A percentile compares a stretch with the other conserved stretches of the same genome.
These are phyloP conservation scores for Suhomyces taliae DNA, from an alignment of 1,139 yeast species.

Conservation along the genomic window DNA sequence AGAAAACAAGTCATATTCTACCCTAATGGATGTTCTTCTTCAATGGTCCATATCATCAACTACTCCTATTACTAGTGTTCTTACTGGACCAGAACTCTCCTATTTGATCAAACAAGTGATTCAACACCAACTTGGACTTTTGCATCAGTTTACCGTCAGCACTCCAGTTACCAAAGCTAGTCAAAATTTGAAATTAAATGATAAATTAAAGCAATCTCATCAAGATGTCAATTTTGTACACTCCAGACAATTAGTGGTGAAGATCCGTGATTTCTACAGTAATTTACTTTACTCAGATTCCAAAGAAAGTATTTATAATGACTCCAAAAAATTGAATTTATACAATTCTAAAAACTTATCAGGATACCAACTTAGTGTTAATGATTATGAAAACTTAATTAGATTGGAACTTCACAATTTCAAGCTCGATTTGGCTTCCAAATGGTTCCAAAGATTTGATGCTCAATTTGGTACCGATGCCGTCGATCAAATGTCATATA, in stretches of 20 bases:
- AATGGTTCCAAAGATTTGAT: constrained; percentile 41
- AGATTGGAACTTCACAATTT: constrained; percentile 33
- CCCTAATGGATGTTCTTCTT: constrained; percentile 23
- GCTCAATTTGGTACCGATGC: constrained; percentile 20
- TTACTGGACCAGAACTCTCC: constrained; percentile 25
- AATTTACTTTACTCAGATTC: constrained; percentile 25
- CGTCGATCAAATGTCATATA: constrained; percentile 25
- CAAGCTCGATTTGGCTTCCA: constrained; percentile 41
- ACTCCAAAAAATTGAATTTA: constrained; percentile 19
- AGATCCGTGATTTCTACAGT: constrained; percentile 30
- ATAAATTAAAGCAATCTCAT: constrained; percentile 5
- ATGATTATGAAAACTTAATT: constrained; percentile 44
- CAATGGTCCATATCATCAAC: constrained; percentile 17
- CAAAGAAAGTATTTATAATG: constrained; percentile 23
- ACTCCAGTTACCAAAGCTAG: constrained; percentile 11
- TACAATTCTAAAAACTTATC: constrained; percentile 20
- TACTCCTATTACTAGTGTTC: constrained; percentile 11
- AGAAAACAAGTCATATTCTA: constrained; percentile 19
- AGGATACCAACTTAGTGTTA: constrained; percentile 23
- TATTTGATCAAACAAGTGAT: constrained; percentile 26
- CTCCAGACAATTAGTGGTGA: constrained; percentile 16
- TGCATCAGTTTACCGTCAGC: constrained; percentile 13
- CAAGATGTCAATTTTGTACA: constrained; percentile 11
- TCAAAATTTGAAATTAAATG: constrained; percentile 11
- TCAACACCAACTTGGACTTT: constrained; percentile 20